These are phyloP conservation scores for Hyaloscypha bicolor DNA, from an alignment of 495 filamentous ascomycete species.

Conservation along the genomic window DNA sequence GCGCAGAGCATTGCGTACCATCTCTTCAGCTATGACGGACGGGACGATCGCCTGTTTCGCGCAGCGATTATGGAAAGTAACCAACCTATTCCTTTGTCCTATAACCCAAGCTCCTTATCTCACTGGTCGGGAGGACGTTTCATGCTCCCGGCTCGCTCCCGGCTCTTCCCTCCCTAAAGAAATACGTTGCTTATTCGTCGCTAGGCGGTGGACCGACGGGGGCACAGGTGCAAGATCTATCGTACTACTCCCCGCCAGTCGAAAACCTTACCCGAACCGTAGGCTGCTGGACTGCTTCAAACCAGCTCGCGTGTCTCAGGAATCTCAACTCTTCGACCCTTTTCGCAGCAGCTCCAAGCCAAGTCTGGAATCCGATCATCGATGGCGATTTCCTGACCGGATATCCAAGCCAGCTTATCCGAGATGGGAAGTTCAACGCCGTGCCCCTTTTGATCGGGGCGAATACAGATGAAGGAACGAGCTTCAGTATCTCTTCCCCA, in stretches of 20 bases:
- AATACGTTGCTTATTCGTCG: too few species aligned
- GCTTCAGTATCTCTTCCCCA: constrained; percentile 11
- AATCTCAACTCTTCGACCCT: constrained; percentile 31
- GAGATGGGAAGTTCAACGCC: constrained; percentile 51
- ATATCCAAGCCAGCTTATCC: constrained; percentile 40
- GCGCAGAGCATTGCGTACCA: constrained; percentile 55
- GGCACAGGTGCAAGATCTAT: constrained; percentile 6
- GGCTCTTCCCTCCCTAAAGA: too few species aligned
- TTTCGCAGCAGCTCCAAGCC: constrained; percentile 40
- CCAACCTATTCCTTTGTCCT: too few species aligned
- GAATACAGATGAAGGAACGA: constrained; percentile 55
- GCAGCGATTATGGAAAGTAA: constrained; percentile 18
- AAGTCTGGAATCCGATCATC: constrained; percentile 48
- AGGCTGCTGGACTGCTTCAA: constrained; percentile 5
- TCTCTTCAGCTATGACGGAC: constrained; percentile 43
- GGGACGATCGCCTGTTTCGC: constrained; percentile 18
- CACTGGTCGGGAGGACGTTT: too few species aligned
- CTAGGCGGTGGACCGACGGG: constrained; percentile 13
- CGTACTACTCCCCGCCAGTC: constrained; percentile 16
- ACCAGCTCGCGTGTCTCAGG: constrained; percentile 17
- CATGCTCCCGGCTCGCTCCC: too few species aligned
- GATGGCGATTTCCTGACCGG: constrained; percentile 55
- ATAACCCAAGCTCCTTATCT: too few species aligned
- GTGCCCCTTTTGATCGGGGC: constrained; percentile 50
- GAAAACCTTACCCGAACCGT: constrained; percentile 23